Base-by-base conservation (phyloP, 2,329 filamentous ascomycete genomes). In the Paracorniculantispora psalliotae region DNA sequence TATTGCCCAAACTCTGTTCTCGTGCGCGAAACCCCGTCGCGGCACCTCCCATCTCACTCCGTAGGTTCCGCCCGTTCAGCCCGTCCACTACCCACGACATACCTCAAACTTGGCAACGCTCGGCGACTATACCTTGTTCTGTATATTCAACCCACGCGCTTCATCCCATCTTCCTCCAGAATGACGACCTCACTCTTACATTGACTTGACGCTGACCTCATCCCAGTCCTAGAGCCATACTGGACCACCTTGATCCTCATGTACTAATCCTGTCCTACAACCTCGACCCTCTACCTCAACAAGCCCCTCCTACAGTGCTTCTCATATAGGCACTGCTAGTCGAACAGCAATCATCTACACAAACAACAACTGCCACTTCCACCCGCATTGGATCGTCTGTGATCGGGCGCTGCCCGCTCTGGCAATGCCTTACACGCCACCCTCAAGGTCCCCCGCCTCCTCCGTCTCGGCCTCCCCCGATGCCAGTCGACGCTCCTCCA, bases 341-440 rank as follows among this genome's bases (percentile, higher is more conserved):
- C 49, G 57, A 54, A 30, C 23, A 41, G n/a, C 50, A 5, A 10
- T 8, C n/a, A n/a, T n/a, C n/a, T n/a, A n/a, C n/a, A n/a, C 35
- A 2, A 1, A 6, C 17, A 17, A 41, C 50, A 12, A 9, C 43
- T n/a, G 15, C 17, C 15, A 19, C 13, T 4, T 47, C 21, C n/a
- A 33, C 4, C 43, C 35, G 30, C 12, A 49, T 37, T 30, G 28
- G 21, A 28, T 28, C 12, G 23, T 50, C 37, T 47, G 26, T 25
- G 26, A 44, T n/a, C 46, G 48, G 50, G 57, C 50, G 30, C 53
- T 48, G 51, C 59, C 47, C 54, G 39, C 25, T 61, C 67, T 72
- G 72, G 78, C 82, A 78, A 94, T 94, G 90, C 90, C 90, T 85
- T 94, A 94, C 79, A 94, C 90, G 74, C 90, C 90, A 62, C 90